Conservation (phyloP, 2,329 filamentous ascomycete genomes). For the Fusarium musae region DNA sequence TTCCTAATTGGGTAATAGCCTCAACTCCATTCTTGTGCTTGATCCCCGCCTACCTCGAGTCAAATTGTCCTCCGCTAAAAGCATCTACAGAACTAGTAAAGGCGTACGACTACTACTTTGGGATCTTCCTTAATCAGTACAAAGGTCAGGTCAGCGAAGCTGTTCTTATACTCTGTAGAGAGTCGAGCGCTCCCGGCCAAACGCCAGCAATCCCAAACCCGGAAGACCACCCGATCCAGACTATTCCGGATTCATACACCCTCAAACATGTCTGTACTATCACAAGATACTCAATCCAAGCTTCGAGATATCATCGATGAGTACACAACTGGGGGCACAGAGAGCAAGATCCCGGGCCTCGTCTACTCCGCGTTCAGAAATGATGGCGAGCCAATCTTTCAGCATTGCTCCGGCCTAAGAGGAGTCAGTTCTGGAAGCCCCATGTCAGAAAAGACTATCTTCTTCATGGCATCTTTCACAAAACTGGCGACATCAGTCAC, state of each 20-base stretch:
- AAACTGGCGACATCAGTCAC: not conserved
- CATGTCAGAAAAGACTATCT: not conserved
- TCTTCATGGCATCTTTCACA: not conserved
- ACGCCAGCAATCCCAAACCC: too few species aligned
- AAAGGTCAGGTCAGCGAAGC: not conserved
- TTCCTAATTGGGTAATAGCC: not conserved
- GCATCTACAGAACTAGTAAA: too few species aligned
- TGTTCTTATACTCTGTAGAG: not conserved
- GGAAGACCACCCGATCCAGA: too few species aligned
- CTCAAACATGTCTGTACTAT: not conserved
- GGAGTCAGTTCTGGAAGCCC: fast-evolving
- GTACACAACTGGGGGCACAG: fast-evolving
- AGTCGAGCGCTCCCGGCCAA: not conserved
- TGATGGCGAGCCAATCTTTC: not conserved
- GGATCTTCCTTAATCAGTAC: not conserved
- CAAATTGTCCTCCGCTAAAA: too few species aligned
- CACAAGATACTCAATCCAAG: not conserved
- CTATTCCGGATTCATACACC: too few species aligned
- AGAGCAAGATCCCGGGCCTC: not conserved
- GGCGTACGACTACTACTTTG: too few species aligned
- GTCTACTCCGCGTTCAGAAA: not conserved
- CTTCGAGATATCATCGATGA: not conserved
- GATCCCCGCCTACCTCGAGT: not conserved
- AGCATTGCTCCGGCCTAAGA: not conserved
- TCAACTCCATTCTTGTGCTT: not conserved